Base-by-base conservation (phyloP, 352 stramenopile species). In the Phytopythium boreale region DNA sequence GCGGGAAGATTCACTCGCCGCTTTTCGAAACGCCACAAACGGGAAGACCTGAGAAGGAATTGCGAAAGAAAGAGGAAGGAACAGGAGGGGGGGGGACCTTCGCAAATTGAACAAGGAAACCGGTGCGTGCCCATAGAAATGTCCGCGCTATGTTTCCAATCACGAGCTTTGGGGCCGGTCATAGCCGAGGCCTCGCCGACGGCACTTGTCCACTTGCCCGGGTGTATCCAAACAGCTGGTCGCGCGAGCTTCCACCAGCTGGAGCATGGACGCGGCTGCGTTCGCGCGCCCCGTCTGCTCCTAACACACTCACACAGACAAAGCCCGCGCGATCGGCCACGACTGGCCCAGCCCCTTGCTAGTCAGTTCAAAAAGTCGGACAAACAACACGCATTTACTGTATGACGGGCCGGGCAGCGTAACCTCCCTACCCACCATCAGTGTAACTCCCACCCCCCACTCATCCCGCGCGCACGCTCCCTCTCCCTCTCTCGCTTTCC, bases 331-430 rank as follows among this genome's bases (percentile, higher is more conserved):
- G 52, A 59, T 46, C 31, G 52, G 52, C 29, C 51, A 58, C 51
- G 51, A 20, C 19, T 20, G 46, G 17, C 52, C 10, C 19, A 27
- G 8, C 19, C 46, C 7, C 15, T 20, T n/a, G 24, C 12, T 59
- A 59, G 53, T 59, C 53, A 59, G 53, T 59, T 41, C 53, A 49
- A 47, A 49, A 49, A 59, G 53, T 59, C 53, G 53, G 53, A 59
- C 53, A 34, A 31, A 59, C 53, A 59, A 49, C 34, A 47, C n/a
- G n/a, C 46, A 51, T 36, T 36, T 36, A 36, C 31, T 36, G 31
- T 36, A 36, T 36, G 31, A 36, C 31, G n/a, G n/a, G n/a, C n/a
- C n/a, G n/a, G n/a, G n/a, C n/a, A n/a, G n/a, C n/a, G n/a, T n/a
- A n/a, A 3, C 31, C 31, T 36, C 47, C 15, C 20, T 52, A 52